phyloP scores from a whole-genome alignment of 202 grass and related monocot genomes.

The Eragrostis tef region DNA sequence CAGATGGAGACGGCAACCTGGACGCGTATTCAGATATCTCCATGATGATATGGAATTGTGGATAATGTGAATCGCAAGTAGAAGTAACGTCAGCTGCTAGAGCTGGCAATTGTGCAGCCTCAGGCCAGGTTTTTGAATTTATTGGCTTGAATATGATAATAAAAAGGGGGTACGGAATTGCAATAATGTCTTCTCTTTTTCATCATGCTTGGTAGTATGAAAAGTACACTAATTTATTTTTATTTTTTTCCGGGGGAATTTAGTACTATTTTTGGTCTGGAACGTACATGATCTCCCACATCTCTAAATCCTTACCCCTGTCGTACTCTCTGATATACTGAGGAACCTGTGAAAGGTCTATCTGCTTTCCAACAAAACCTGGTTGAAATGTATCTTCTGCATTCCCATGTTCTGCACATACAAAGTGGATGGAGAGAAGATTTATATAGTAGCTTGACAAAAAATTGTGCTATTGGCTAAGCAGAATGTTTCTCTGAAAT shows the following conservation, averaged over 20 bases:
- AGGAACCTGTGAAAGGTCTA: conserved; percentile 63
- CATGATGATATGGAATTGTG: neutral
- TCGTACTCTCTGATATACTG: conserved; percentile 78
- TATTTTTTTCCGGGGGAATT: too few species aligned
- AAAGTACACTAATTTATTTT: neutral
- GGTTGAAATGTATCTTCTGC: neutral
- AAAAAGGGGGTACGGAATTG: neutral
- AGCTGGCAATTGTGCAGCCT: neutral
- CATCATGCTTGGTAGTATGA: neutral
- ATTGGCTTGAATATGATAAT: neutral
- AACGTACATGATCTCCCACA: conserved; percentile 63
- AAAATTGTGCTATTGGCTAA: neutral
- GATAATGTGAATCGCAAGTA: neutral
- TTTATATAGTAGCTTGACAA: neutral
- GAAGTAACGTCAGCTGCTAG: neutral
- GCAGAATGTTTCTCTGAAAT: neutral
- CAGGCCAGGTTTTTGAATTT: neutral
- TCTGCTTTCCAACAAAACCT: conserved; percentile 56
- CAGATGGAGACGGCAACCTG: too few species aligned
- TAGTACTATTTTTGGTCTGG: neutral
- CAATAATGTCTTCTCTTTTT: neutral
- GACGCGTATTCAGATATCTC: neutral
- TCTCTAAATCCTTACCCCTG: conserved; percentile 70
- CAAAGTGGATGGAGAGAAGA: neutral
- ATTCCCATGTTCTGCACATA: conserved; percentile 35